Evolutionary conservation across 179 eudicot genomes (phyloP).

Genomic region (Sideroxylon spinosum): DNA sequence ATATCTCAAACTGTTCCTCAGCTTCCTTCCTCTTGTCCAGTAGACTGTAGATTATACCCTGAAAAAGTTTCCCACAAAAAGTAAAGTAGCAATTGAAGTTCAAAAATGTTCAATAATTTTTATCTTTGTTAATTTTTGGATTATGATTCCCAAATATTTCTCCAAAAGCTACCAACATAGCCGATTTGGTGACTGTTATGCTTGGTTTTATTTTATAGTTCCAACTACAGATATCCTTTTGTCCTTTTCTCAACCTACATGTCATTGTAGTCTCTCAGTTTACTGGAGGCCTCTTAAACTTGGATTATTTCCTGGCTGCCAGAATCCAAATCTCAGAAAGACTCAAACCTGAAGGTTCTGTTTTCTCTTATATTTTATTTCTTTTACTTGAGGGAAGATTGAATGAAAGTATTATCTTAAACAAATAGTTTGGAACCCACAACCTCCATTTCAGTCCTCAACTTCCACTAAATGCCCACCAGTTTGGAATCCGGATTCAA

Average conservation of each 20-base stretch:
- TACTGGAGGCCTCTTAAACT: neutral
- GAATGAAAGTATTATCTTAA: neutral
- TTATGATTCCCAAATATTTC: neutral
- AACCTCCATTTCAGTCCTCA: neutral
- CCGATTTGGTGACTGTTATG: neutral
- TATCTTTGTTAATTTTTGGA: neutral
- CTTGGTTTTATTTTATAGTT: neutral
- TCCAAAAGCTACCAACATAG: neutral
- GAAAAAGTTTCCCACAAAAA: conserved; percentile 19
- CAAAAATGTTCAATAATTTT: neutral
- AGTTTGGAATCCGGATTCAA: too few relatives aligned
- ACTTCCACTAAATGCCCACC: neutral
- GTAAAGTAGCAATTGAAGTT: neutral
- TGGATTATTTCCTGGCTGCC: neutral
- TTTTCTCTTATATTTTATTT: neutral
- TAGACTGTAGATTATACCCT: conserved; percentile 92
- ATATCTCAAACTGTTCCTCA: conserved; percentile 67
- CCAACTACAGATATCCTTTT: neutral
- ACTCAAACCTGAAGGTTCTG: neutral
- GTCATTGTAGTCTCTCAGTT: neutral
- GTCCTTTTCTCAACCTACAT: neutral
- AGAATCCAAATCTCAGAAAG: neutral
- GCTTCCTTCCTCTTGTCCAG: conserved; percentile 84
- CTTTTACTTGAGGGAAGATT: neutral
- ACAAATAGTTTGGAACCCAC: neutral